Base-by-base conservation (phyloP, 257 asterid genomes). In the Penstemon newberryi region DNA sequence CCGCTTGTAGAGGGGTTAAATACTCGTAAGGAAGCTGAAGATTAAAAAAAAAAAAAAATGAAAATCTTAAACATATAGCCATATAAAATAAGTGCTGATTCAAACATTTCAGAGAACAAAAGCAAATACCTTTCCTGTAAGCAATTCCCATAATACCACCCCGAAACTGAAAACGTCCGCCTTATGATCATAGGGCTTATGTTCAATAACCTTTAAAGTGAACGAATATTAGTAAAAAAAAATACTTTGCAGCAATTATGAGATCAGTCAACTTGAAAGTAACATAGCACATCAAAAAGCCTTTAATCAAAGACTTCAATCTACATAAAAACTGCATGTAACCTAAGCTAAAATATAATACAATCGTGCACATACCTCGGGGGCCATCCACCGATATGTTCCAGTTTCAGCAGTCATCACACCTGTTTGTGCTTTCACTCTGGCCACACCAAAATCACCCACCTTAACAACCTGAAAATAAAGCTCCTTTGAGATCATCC, bases 331-430 rank as follows among this genome's bases (percentile, higher is more conserved):
- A 42, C 65, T 36, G 63, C 67, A 2, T 25, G 33, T 25, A 25
- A 25, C 33, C 33, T 25, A 25, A 25, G 33, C 33, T 25, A 2
- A 25, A 25, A 25, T 25, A 25, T 25, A 1, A 25, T 25, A 25
- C 33, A 25, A 25, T 25, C 33, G 2, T 2, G 33, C 72, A 43
- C 53, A 62, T 80, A 94, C 99, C 99, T 94, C 99, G 56, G 99
- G 99, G 56, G 99, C 97, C 99, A 94, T 94, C 99, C 99, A 94
- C 72, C 99, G 80, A 65, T 94, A 94, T 1, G 99, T 94, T 75
- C 99, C 99, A 13, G 99, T 94, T 83, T 94, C 99, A 69, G 99
- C 96, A 6, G 99, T 94, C 99, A 94, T 94, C 56, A 94, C 97
- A 66, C 99, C 99, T 25, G 93, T 83, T 75, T 91, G 96, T 57